Base-by-base conservation (phyloP, 306 rosid species). In the Prunus campanulata region DNA sequence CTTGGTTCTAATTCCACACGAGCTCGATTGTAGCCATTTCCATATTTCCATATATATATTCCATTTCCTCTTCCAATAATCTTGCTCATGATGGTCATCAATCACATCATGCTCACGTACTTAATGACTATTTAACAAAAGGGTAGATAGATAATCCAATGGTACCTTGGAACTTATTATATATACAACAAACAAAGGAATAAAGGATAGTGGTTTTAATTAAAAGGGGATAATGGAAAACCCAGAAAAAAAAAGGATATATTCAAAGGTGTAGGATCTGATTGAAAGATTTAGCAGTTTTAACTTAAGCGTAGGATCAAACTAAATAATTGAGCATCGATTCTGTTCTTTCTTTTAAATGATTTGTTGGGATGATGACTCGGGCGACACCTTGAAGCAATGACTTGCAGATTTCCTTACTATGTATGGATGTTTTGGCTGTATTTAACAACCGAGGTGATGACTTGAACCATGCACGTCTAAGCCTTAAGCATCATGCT, bases 361-460 rank as follows among this genome's bases (percentile, higher is more conserved):
- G 18, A 27, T 27, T 2, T 29, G 8, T 5, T 1, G 22, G 64
- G 64, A 57, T 22, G 15, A 20, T 57, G 44, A 25, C 9, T 61
- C 6, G 8, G 66, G 66, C 42, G 29, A 14, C 29, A 27, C 10
- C 7, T 62, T 62, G 67, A 62, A 29, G 67, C 67, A 62, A 29
- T 6, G 11, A 62, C 66, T 13, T 62, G n/a, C 29, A 39, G 35
- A 5, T 2, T 59, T 59, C 65, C 8, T 24, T 24, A 24, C 29
- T 24, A 2, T 13, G 13, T 13, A 20, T 42, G 39, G 6, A 11
- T 14, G 16, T 42, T 39, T 39, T 72, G 77, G 68, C 55, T 44
- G 25, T 72, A 57, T 24, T 39, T 72, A 72, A 24, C 42, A 59
- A 57, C 55, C 67, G 25, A 42, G 76, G 52, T 35, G 15, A 72